Base-by-base conservation (phyloP, 2,329 filamentous ascomycete species). In the Stagonosporopsis tanaceti region DNA sequence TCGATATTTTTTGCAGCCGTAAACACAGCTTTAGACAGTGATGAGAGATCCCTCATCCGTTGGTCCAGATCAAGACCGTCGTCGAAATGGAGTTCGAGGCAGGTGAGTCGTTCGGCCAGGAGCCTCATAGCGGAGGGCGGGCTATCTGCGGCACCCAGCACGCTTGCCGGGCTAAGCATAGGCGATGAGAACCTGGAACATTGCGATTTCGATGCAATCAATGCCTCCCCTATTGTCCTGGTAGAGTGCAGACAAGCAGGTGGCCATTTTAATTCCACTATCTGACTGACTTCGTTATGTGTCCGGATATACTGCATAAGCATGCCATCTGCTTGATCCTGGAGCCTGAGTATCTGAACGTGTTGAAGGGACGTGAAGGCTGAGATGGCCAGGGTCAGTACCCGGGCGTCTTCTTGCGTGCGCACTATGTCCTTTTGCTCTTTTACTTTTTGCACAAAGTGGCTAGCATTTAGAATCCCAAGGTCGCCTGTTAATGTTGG, bases 51-150 rank as follows among this genome's bases (percentile, higher is more conserved):
- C 20, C 77, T 76, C 77, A 89, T 86, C 55, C 83, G 83, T 28
- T 79, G 76, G 60, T 86, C 84, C 15, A 89, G 77, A 63, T 87
- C 82, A 4, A 76, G 76, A 24, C 80, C 79, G 45, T 87, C 84
- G 61, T 86, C 85, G 63, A 89, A 88, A 63, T 87, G 86, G 24
- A 90, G 73, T 62, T 89, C 86, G 17, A 90, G 76, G 65, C 85
- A 86, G 12, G 83, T 86, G 39, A 89, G 74, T n/a, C 84, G 80
- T 58, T 79, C 78, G 5, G 84, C 86, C 35, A 88, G 75, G 2
- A 78, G 77, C 2, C 80, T 76, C 25, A 88, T 74, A 1, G 78
- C 81, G 11, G 76, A 73, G 3, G 81, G 78, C 1, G 82, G 81
- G 8, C 79, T 76, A 34, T 77, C 73, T 32, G 81, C 77, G 12